These are phyloP conservation scores for Penicillium subrubescens DNA, from an alignment of 495 filamentous ascomycete genomes.

Conservation along the genomic window DNA sequence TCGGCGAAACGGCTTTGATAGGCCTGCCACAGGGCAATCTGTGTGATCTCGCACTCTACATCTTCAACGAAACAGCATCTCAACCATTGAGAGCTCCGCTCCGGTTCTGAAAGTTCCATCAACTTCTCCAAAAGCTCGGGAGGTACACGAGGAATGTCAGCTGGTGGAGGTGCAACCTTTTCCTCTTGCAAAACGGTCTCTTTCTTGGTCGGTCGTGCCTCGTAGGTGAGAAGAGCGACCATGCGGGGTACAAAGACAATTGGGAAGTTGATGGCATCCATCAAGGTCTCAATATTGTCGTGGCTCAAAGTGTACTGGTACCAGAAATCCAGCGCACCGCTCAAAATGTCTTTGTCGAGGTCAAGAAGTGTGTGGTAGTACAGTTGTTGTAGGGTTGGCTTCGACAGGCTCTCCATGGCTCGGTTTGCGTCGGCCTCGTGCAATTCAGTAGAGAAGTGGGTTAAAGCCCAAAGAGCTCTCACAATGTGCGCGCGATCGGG, in stretches of 20 bases:
- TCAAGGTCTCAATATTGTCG: slow-evolving; percentile 77
- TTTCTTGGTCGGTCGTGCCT: slow-evolving; percentile 49
- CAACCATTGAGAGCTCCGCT: slow-evolving; percentile 83
- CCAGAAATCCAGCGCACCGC: slow-evolving; percentile 87
- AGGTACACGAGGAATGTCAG: slow-evolving; percentile 75
- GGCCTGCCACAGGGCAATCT: slow-evolving; percentile 95
- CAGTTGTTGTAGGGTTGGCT: slow-evolving; percentile 64
- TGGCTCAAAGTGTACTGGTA: slow-evolving; percentile 90
- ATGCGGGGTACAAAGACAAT: slow-evolving; percentile 71
- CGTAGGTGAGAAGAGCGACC: slow-evolving; percentile 71
- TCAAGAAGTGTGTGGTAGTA: slow-evolving; percentile 82
- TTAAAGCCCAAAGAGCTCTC: slow-evolving; percentile 79
- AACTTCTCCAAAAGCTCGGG: slow-evolving; percentile 75
- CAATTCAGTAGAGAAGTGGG: slow-evolving; percentile 83
- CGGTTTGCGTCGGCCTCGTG: slow-evolving; percentile 68
- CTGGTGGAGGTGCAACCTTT: slow-evolving; percentile 49
- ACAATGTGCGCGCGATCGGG: slow-evolving; percentile 84
- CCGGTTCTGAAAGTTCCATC: slow-evolving; percentile 76
- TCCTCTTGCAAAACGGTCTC: slow-evolving; percentile 49
- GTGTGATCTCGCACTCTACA: slow-evolving; percentile 80
- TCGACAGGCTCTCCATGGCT: slow-evolving; percentile 69
- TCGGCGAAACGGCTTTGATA: slow-evolving; percentile 82
- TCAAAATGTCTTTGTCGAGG: slow-evolving; percentile 81
- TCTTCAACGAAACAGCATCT: slow-evolving; percentile 77
- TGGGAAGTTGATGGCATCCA: slow-evolving; percentile 63